Conservation (phyloP, 768 basidiomycete genomes). For the Serpula lacrymans region DNA sequence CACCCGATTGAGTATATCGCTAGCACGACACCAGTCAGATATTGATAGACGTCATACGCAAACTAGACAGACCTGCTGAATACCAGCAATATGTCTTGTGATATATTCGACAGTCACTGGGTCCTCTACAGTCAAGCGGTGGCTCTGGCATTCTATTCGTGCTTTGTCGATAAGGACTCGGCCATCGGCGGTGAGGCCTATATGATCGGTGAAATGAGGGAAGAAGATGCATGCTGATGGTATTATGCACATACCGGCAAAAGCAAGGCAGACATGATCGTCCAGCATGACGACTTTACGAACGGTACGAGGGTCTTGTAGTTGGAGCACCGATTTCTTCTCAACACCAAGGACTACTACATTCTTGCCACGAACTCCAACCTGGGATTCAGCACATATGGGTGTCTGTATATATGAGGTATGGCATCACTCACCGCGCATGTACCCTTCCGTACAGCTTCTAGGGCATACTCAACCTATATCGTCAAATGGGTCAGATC, state of each 20-base stretch:
- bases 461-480: conserved; percentile 98
- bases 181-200: conserved; percentile 96
- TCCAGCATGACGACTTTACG: conserved; percentile 98
- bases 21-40: conserved; percentile 23
- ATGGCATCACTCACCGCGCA: conserved; percentile 71
- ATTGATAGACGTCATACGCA: background rate
- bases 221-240: conserved; percentile 1
- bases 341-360: conserved; percentile 97
- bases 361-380: conserved; percentile 92
- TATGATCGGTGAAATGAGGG: conserved; percentile 9
- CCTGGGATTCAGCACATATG: conserved; percentile 43
- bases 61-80: conserved; percentile 76
- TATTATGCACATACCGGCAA: conserved; percentile 82
- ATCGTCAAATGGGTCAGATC: conserved; percentile 17
- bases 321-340: conserved; percentile 96
- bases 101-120: conserved; percentile 99
- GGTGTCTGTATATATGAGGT: background rate
- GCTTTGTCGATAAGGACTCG: conserved; percentile 98
- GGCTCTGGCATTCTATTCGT: conserved; percentile 95
- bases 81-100: conserved; percentile 96
- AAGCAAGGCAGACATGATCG: conserved; percentile 95
- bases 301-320: conserved; percentile 97
- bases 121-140: conserved; percentile 95
- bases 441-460: conserved; percentile 95
- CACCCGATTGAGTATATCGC: conserved; percentile 98